phyloP scores from a whole-genome alignment of 2,329 filamentous ascomycete genomes.

The Pyrenochaeta sp. region DNA sequence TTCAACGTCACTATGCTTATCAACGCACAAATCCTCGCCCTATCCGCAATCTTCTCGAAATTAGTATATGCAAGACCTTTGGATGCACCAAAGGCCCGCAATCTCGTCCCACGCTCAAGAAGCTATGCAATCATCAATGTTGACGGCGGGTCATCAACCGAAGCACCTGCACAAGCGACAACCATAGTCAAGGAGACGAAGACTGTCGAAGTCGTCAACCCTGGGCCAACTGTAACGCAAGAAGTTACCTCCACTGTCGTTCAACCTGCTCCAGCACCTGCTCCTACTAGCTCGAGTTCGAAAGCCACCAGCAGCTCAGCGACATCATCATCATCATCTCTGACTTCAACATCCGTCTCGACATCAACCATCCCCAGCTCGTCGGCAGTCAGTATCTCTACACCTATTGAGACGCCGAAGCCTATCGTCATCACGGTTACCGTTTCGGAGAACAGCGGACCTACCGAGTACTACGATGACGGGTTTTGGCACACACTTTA shows the following conservation, averaged over 20 bases:
- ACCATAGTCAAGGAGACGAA: conserved; percentile 35
- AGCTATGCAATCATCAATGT: conserved; percentile 52
- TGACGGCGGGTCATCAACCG: conserved; percentile 44
- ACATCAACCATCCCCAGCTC: conserved; percentile 27
- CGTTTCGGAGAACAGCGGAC: conserved; percentile 31
- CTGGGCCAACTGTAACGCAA: conserved; percentile 33
- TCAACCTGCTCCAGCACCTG: conserved; percentile 17
- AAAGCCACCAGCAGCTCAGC: conserved; percentile 18
- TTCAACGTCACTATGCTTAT: conserved; percentile 39
- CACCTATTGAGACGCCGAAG: conserved; percentile 25
- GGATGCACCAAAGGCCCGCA: conserved; percentile 22
- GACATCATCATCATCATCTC: conserved; percentile 7
- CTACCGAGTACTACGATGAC: conserved; percentile 54
- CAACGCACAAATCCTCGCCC: conserved; percentile 25
- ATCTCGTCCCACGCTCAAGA: conserved; percentile 37
- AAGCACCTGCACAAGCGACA: conserved; percentile 27
- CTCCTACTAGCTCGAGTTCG: conserved; percentile 21
- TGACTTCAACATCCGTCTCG: conserved; percentile 29
- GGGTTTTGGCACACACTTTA: conserved; percentile 58
- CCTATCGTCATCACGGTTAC: conserved; percentile 43
- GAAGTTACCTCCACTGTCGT: conserved; percentile 33
- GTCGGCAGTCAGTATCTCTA: conserved; percentile 16
- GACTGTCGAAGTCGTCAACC: conserved; percentile 36
- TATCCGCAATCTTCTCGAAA: conserved; percentile 33
- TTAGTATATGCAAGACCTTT: conserved; percentile 37